A percentile compares a stretch with the other conserved stretches of the same genome.
Evolutionary conservation across 192 early-diverging fungal genomes (phyloP).

Genomic region (Backusella macrospora): DNA sequence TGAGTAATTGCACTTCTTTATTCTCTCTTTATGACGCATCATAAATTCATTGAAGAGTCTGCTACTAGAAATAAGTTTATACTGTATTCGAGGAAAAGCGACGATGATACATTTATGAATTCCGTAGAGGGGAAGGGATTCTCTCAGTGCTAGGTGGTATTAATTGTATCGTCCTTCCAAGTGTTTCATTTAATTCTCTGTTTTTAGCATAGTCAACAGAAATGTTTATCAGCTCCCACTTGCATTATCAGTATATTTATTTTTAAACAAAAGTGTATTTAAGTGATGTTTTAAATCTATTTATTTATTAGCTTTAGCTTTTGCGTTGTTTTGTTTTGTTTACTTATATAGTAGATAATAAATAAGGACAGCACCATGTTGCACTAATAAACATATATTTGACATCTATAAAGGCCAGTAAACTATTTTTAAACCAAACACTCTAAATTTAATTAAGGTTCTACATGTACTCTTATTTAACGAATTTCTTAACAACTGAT

Average conservation of each 20-base stretch:
- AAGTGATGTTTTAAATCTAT: no score
- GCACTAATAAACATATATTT: not conserved
- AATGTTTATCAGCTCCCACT: no score
- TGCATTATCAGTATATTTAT: no score
- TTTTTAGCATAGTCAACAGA: no score
- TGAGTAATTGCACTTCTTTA: constrained; percentile 2
- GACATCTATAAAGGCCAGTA: not conserved
- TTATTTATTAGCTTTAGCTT: no score
- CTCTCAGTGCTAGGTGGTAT: no score
- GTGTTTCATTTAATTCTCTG: no score
- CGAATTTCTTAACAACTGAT: no score
- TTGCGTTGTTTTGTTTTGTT: not conserved
- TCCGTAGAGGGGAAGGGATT: no score
- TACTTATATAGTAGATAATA: not conserved
- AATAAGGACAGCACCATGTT: not conserved
- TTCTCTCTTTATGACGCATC: not conserved
- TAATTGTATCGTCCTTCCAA: no score
- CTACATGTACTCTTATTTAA: not conserved
- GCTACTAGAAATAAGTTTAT: not conserved
- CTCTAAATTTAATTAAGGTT: not conserved
- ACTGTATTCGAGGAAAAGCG: not conserved
- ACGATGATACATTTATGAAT: no score
- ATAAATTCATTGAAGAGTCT: not conserved
- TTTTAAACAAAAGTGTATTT: no score
- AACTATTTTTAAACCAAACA: not conserved